Conservation (phyloP, 2,329 filamentous ascomycete genomes). For the Arthrinium puccinioides region DNA sequence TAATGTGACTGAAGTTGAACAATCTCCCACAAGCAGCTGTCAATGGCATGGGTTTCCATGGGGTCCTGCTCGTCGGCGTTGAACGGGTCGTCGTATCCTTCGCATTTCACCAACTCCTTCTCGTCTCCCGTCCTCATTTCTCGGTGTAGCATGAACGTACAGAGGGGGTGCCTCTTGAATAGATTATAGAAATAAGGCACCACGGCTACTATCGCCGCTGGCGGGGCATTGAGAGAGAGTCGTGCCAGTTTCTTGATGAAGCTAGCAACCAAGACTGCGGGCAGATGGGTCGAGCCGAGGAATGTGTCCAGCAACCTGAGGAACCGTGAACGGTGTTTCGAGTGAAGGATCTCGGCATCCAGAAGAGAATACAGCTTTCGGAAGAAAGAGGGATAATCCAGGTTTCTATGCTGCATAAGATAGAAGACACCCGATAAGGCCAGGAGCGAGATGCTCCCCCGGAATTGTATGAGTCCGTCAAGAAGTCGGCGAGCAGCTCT, state of each 20-base stretch:
- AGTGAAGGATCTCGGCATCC: slow-evolving; percentile 80
- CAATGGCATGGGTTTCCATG: slow-evolving; percentile 77
- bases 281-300: slow-evolving; percentile 84
- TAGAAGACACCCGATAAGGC: slow-evolving; percentile 92
- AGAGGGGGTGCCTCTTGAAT: slow-evolving; percentile 79
- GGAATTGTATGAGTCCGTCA: slow-evolving; percentile 86
- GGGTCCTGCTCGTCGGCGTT: slow-evolving; percentile 69
- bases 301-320: slow-evolving; percentile 90
- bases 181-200: slow-evolving; percentile 95
- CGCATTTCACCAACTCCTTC: slow-evolving; percentile 51
- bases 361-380: slow-evolving; percentile 88
- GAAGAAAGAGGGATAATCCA: slow-evolving; percentile 95
- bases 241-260: slow-evolving; percentile 92
- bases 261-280: slow-evolving; percentile 82
- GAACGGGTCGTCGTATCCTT: slow-evolving; percentile 67
- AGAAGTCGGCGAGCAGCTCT: slow-evolving; percentile 88
- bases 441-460: slow-evolving; percentile 83
- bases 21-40: slow-evolving; percentile 92
- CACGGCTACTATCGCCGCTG: slow-evolving; percentile 79
- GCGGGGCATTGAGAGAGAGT: slow-evolving; percentile 79
- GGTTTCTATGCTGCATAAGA: slow-evolving; percentile 84
- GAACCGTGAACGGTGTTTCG: slow-evolving; percentile 87
- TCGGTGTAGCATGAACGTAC: slow-evolving; percentile 94
- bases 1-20: slow-evolving; percentile 88
- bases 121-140: slow-evolving; percentile 51